phyloP scores from a whole-genome alignment of 164 flowering plant species.

The Echeveria elegans region DNA sequence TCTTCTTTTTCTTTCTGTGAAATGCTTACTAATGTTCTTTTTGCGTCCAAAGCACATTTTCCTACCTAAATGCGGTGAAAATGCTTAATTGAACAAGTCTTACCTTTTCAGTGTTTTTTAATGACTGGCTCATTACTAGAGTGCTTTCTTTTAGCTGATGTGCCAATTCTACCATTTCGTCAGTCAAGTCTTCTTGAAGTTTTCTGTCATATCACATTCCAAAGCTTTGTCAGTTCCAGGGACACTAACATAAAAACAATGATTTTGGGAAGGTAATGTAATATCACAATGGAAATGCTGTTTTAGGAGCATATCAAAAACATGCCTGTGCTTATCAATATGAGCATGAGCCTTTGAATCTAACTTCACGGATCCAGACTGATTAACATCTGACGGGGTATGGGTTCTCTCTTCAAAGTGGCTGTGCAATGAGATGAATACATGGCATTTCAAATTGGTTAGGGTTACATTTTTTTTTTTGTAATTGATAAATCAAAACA shows the following conservation, averaged over 20 bases:
- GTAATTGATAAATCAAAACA: not conserved
- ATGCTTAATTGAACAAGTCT: not conserved
- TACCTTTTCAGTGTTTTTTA: conserved; percentile 81
- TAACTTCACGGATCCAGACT: conserved; percentile 37
- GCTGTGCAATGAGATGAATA: conserved; percentile 21
- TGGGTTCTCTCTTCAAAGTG: conserved; percentile 25
- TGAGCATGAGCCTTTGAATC: conserved; percentile 51
- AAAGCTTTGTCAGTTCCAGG: not conserved
- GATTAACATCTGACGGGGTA: conserved; percentile 21
- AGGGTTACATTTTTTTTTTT: not conserved
- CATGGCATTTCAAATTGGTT: not conserved
- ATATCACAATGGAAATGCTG: not conserved
- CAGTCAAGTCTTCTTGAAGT: conserved; percentile 95
- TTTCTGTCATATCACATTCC: conserved; percentile 33
- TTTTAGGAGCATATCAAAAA: too few relatives aligned
- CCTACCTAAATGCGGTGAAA: not conserved
- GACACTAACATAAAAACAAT: not conserved
- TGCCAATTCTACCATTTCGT: conserved; percentile 94
- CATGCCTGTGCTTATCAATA: conserved; percentile 72
- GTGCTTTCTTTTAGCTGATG: conserved; percentile 91
- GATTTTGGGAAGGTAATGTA: not conserved
- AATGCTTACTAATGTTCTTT: not conserved
- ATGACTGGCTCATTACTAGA: conserved; percentile 62
- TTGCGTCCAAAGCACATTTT: not conserved
- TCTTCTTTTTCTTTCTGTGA: not conserved